Evolutionary conservation across 805 yeast species (phyloP).

Genomic region (Saturnispora diversa): DNA sequence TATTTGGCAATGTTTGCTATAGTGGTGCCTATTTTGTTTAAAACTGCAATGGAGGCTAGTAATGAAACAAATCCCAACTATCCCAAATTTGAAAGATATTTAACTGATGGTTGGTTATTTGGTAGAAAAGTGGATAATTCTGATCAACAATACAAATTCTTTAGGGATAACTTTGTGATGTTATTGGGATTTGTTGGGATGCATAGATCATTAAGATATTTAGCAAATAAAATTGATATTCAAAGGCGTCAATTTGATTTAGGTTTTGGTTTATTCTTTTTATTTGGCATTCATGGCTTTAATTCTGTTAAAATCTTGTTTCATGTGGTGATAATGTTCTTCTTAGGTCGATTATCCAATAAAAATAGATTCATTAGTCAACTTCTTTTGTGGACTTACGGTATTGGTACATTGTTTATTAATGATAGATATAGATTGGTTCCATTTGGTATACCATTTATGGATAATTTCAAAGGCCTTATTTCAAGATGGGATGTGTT

Average conservation of each 20-base stretch:
- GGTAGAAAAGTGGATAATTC: constrained; percentile 90
- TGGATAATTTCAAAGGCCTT: constrained; percentile 69
- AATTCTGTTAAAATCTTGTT: constrained; percentile 53
- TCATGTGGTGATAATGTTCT: constrained; percentile 49
- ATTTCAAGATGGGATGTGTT: constrained; percentile 93
- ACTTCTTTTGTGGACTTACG: constrained; percentile 62
- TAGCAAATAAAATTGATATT: constrained; percentile 23
- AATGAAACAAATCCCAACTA: constrained; percentile 70
- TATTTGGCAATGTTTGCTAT: constrained; percentile 56
- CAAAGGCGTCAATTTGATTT: constrained; percentile 62
- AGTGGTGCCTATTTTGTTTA: constrained; percentile 75
- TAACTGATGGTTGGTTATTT: constrained; percentile 81
- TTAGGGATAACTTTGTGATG: constrained; percentile 69
- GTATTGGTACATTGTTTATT: constrained; percentile 66
- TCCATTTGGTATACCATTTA: constrained; percentile 38
- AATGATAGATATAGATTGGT: constrained; percentile 60
- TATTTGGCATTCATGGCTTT: constrained; percentile 74
- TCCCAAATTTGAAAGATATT: constrained; percentile 46
- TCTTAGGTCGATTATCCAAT: constrained; percentile 35
- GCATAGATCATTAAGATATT: constrained; percentile 48
- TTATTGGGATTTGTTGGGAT: constrained; percentile 44
- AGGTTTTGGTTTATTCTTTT: constrained; percentile 57
- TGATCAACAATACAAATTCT: constrained; percentile 81
- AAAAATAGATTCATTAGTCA: constrained; percentile 34
- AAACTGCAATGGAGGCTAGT: constrained; percentile 75